Base-by-base conservation (phyloP, 2,329 filamentous ascomycete species). In the Achaetomium macrosporum region DNA sequence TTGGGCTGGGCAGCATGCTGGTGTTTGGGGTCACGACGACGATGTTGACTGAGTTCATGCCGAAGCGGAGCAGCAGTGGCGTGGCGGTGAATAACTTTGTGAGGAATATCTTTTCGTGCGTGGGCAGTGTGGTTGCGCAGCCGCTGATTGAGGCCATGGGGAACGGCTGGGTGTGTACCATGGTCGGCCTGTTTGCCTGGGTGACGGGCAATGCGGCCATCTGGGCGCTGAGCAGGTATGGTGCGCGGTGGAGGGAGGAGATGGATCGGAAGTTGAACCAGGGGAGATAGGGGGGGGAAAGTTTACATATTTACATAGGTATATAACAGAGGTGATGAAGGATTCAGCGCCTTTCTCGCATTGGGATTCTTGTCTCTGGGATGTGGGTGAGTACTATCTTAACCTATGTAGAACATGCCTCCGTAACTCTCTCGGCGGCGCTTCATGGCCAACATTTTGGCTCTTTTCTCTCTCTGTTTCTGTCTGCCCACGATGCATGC, bases 1-100 rank as follows among this genome's bases (percentile, higher is more conserved):
- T 92, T 62, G 89, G 89, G 15, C 61, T 87, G 3, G 84, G 85
- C 2, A 85, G 79, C 31, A 93, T 95, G 89, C 75, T 93, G 4
- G 83, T 90, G 30, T 90, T 88, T 69, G 78, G 81, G 45, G 78
- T 82, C 60, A 76, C 81, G 0, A 90, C 87, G 0, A 93, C 89
- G 0, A 90, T 93, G 86, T 73, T 93, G 59, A 92, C 88, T 0
- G 88, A 93, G 64, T 90, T 92, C 64, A 85, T 92, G 76, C 87
- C 87, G 13, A 77, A 81, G 40, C 76, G 78, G 57, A 85, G 84
- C 46, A 87, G 83, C 4, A 80, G 80, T 11, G 88, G 87, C 1
- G 86, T 92, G 3, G 89, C 88, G 0, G 74, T 91, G 41, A 91
- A 92, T 68, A 92, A 92, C 65, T 88, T 92, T 63, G 75, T 88